Base-by-base conservation (phyloP, 495 filamentous ascomycete species). In the Venustampulla echinocandica region DNA sequence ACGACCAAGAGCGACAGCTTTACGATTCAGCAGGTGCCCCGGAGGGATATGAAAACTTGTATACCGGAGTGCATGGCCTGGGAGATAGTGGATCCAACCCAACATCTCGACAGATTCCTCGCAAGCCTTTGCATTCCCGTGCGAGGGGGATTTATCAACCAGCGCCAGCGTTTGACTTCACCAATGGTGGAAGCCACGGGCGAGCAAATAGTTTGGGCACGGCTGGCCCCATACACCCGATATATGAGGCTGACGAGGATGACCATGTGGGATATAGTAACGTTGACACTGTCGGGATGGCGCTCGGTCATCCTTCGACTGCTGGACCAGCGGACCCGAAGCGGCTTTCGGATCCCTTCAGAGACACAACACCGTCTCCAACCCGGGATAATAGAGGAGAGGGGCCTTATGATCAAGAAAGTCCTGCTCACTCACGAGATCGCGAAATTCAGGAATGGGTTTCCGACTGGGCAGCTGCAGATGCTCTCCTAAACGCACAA, bases 221-320 rank as follows among this genome's bases (percentile, higher is more conserved):
- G 35, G 54, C 58, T 19, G 62, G 64, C 7, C 57, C 59, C 7
- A 78, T 79, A 49, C 70, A 76, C 47, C 75, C 75, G 0, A 79
- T 79, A 39, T 70, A 73, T 44, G 75, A 79, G 49, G 70, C 73
- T 0, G 80, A 84, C 42, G 88, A 94, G 32, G 85, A 89, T 41
- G 79, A 76, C 23, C 60, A 70, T 9, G 61, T 15, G 5, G 34
- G 9, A 10, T 15, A 18, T 18, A 1, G 11, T 59, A 18, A 70
- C 70, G n/a, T 14, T 36, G 17, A 34, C 11, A 4, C 46, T 46
- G 44, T 59, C 47, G 44, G 55, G 43, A 42, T 61, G 55, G 50
- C 57, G 35, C 22, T 53, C 56, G 61, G 39, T 49, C 61, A 24
- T 28, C 46, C 20, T 22, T 49, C 53, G 23, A 7, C 20, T 4